Conservation (phyloP, 768 basidiomycete species). For the Trametes punicea region DNA sequence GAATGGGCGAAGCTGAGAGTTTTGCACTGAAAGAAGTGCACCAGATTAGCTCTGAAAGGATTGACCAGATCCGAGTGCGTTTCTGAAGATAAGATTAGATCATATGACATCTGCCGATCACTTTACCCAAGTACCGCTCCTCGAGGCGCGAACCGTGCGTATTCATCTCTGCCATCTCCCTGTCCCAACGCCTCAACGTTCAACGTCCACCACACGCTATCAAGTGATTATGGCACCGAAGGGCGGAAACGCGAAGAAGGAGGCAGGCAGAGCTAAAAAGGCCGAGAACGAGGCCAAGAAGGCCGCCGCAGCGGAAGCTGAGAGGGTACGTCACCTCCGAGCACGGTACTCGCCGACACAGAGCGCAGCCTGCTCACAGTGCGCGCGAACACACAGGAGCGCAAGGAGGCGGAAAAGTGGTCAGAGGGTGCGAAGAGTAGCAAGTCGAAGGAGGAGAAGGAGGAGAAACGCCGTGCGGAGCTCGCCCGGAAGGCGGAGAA, state of each 20-base stretch:
- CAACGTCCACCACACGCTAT: not conserved
- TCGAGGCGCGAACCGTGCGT: not conserved
- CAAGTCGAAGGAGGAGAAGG: conserved; percentile 72
- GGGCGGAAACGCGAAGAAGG: conserved; percentile 89
- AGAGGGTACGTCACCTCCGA: conserved; percentile 47
- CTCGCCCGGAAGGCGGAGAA: conserved; percentile 84
- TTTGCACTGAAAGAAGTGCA: no score
- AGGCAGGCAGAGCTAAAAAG: conserved; percentile 85
- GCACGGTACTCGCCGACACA: not conserved
- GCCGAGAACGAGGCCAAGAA: conserved; percentile 89
- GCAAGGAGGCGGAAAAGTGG: conserved; percentile 69
- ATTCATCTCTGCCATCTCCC: not conserved
- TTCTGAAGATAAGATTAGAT: not conserved
- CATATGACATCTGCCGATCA: not conserved
- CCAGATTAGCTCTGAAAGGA: no score
- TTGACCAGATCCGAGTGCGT: no score
- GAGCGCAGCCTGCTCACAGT: not conserved
- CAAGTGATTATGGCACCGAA: conserved; percentile 69
- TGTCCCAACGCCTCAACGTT: not conserved
- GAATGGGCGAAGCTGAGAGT: no score
- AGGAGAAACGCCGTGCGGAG: conserved; percentile 77
- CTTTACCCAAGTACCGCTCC: not conserved
- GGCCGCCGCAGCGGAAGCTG: conserved; percentile 54
- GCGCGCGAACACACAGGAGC: conserved; percentile 46
- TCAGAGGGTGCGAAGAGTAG: conserved; percentile 57